Evolutionary conservation across 2,329 filamentous ascomycete genomes (phyloP), one percentile per base, ranked within the genome.

Genomic region (Ophiostoma montium): DNA sequence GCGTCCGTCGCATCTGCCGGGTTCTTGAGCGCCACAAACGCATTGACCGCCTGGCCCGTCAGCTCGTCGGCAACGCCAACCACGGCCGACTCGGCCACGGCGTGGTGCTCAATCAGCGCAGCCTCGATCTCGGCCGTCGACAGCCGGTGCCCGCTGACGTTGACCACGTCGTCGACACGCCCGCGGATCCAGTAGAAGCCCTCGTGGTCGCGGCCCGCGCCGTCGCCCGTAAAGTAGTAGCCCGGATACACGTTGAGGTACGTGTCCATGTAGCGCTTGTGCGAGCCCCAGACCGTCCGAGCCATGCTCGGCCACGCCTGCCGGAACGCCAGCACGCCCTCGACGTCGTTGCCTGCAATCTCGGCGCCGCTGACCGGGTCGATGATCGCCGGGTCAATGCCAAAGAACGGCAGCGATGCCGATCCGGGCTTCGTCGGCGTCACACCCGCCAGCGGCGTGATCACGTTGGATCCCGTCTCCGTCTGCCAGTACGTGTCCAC

Each of bases 401-500:
- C 92, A 63, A 98, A 98, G 78, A 96, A 98, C 36, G 92, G 92
- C 35, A 96, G 75, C 11, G 92, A 95, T 9, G 92, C 92, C 62
- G 86, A 94, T 49, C 92, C 92, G 18, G 92, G 92, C 72, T 98
- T 98, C 21, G 92, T 96, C 21, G 92, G 88, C 1, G 90, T 96
- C 33, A 96, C 77, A 62, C 92, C 92, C 46, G 84, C 89, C 52
- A 98, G 74, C 16, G 92, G 92, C 5, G 88, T 86, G 64, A 98
- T 96, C 60, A 95, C 88, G 67, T 98, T 82, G 55, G 86, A 96
- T 50, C 92, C 92, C 2, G 92, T 98, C 72, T 98, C 92, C 48
- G 92, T 98, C 78, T 98, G 92, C 92, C 92, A 98, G 76, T 98
- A 98, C 48, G 92, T 98, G 65, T 98, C 92, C 49, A 95, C 82